phyloP scores from a whole-genome alignment of 192 early-diverging fungal genomes.

The Thamnidium elegans region DNA sequence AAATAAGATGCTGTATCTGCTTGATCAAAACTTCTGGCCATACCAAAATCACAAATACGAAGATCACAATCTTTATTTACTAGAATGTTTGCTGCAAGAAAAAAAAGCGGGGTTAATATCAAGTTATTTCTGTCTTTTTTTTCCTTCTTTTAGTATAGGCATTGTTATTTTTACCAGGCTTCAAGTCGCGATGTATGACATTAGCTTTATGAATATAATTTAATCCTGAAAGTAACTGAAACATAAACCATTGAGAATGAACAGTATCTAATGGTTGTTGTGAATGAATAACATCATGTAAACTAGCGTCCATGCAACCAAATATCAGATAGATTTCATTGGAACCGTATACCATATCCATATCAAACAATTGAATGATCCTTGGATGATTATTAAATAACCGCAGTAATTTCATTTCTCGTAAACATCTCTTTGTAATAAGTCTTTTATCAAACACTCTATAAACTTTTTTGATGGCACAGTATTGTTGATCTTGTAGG shows the following conservation, averaged over 20 bases:
- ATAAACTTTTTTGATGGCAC: slow-evolving; percentile 90
- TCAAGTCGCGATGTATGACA: slow-evolving; percentile 83
- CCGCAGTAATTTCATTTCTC: slow-evolving; percentile 89
- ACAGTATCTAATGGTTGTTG: slow-evolving; percentile 27
- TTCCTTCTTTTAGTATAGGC: background rate
- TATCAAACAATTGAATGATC: slow-evolving; percentile 52
- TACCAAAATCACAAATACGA: slow-evolving; percentile 94
- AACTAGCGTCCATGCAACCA: slow-evolving; percentile 67
- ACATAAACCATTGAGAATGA: slow-evolving; percentile 64
- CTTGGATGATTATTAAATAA: slow-evolving; percentile 82
- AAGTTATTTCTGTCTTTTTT: background rate
- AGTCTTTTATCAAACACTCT: slow-evolving; percentile 82
- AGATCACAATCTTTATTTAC: slow-evolving; percentile 90
- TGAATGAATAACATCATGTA: slow-evolving; percentile 72
- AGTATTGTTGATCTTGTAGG: slow-evolving; percentile 19
- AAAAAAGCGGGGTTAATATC: background rate
- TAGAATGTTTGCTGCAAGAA: slow-evolving; percentile 64
- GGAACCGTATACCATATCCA: slow-evolving; percentile 66
- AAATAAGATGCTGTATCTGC: slow-evolving; percentile 68
- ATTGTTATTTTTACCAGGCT: slow-evolving; percentile 58
- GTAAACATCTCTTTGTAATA: slow-evolving; percentile 82
- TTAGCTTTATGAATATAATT: slow-evolving; percentile 76
- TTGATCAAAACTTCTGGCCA: slow-evolving; percentile 81
- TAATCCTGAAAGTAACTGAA: slow-evolving; percentile 64
- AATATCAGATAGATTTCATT: slow-evolving; percentile 54